Conservation (phyloP, 768 basidiomycete genomes). For the Amanita phalloides region DNA sequence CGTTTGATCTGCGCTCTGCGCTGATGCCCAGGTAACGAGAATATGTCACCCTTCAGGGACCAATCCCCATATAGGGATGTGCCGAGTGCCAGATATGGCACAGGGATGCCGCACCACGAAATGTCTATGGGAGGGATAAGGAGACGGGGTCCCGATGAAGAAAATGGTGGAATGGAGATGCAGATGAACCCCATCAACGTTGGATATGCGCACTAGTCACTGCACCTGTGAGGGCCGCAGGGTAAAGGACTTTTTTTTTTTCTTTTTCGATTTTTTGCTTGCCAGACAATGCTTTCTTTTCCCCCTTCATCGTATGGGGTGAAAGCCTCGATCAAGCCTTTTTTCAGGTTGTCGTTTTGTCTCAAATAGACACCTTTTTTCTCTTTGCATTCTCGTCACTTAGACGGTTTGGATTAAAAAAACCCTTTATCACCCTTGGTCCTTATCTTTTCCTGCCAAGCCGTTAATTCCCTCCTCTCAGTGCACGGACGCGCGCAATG, state of each 20-base stretch:
- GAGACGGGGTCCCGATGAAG: constrained; percentile 17
- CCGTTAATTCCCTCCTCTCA: background rate
- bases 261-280: background rate
- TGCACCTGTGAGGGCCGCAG: background rate
- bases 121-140: constrained; percentile 11
- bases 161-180: constrained; percentile 20
- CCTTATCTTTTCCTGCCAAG: background rate
- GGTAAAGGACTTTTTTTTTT: background rate
- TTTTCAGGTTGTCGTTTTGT: background rate
- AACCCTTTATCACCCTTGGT: background rate
- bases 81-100: constrained; percentile 11
- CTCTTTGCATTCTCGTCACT: background rate
- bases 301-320: background rate
- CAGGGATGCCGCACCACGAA: constrained; percentile 7
- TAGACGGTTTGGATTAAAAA: background rate
- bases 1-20: background rate
- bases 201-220: constrained; percentile 21
- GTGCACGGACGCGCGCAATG: background rate
- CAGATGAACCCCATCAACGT: constrained; percentile 13
- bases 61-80: constrained; percentile 17
- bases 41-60: constrained; percentile 18
- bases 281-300: background rate
- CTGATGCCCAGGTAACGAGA: constrained; percentile 7
- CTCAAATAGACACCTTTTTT: background rate
- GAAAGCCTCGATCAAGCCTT: too few relatives aligned